Base-by-base conservation (phyloP, 805 yeast genomes). In the Ogataea nonfermentans region DNA sequence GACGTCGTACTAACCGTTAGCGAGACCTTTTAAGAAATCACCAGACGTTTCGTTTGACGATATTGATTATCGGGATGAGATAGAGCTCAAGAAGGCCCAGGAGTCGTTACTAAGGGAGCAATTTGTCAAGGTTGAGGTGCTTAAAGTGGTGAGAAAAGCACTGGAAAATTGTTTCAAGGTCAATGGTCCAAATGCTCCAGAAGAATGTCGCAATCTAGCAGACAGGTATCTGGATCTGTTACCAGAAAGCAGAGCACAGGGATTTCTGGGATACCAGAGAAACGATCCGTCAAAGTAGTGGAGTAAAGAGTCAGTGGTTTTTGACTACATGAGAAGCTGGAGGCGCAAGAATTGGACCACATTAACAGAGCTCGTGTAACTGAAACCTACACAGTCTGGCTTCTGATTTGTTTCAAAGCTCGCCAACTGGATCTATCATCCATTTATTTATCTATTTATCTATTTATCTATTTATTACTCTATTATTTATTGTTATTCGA, bases 231-330 rank as follows among this genome's bases (percentile, higher is more conserved):
- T 86, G 69, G 84, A 81, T 53, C 71, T 86, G 84, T 69, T 85
- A 41, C 90, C 87, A 41, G 65, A 73, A 35, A 75, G 82, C 51
- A 75, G 79, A 51, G 73, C 82, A 44, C 74, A 77, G 51, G 95
- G 95, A 30, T 84, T 73, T 66, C 67, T 80, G 57, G 91, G 88
- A n/a, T 84, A 85, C 68, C 95, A 86, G 68, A 82, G 86, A 74
- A 85, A 85, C 66, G 95, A 85, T 59, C 93, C 91, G 31, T 70
- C 85, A 25, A 83, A 84, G 67, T 83, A 67, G 60, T 12, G 16
- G 15, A 19, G 5, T 19, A 6, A 8, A 5, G 22, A 19, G 22
- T 8, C 22, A 8, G 5, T 19, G 22, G 22, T 8, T n/a, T n/a
- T n/a, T n/a, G n/a, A n/a, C n/a, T n/a, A n/a, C n/a, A n/a, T n/a